Evolutionary conservation across 139 green algal genomes (phyloP).

Genomic region (Chlorella sp.): DNA sequence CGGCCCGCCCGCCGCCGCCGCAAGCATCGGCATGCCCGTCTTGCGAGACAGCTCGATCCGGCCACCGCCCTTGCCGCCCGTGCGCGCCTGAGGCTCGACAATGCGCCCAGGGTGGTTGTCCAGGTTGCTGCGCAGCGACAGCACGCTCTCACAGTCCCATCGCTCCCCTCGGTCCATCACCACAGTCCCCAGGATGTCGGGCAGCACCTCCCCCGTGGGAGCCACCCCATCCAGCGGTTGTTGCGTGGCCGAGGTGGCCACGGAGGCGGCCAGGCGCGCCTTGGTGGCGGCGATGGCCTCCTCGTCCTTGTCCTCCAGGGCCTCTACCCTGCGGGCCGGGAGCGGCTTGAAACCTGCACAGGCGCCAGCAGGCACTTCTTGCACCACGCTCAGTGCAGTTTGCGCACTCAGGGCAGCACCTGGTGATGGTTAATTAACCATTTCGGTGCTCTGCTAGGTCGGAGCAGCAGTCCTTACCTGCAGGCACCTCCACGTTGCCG

Average conservation of each 20-base stretch:
- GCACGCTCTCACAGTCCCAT: constrained; percentile 89
- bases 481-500: no score
- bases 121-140: constrained; percentile 73
- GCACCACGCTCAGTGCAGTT: no score
- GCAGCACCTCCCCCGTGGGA: not conserved
- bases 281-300: constrained; percentile 17
- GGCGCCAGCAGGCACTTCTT: no score
- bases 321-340: no score
- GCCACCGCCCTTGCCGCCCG: constrained; percentile 11
- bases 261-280: constrained; percentile 7
- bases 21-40: constrained; percentile 43
- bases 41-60: constrained; percentile 43
- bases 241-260: not conserved
- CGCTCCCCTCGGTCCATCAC: constrained; percentile 29
- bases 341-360: no score
- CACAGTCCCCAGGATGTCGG: not conserved
- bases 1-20: not conserved
- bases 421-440: no score
- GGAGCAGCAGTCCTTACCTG: no score
- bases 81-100: constrained; percentile 22
- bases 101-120: constrained; percentile 79
- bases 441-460: no score
- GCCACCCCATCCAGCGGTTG: no score
- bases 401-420: no score
- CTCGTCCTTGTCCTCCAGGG: constrained; percentile 14